phyloP scores from a whole-genome alignment of 768 basidiomycete species.

The Cubamyces lactineus region DNA sequence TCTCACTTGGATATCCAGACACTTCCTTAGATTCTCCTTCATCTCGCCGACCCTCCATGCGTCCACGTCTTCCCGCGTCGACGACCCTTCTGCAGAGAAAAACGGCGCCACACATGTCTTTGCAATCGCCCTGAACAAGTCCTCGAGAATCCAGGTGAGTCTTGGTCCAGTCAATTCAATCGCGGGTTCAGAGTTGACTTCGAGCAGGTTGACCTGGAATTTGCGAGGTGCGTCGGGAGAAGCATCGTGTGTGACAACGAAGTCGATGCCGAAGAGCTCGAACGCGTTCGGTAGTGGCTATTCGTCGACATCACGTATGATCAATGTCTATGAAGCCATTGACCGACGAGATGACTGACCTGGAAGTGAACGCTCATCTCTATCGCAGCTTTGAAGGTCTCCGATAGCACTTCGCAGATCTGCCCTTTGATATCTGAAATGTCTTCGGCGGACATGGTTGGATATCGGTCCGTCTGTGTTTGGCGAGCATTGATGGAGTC shows the following conservation, averaged over 20 bases:
- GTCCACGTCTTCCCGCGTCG: conserved; percentile 36
- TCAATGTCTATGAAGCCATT: background rate
- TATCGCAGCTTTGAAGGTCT: conserved; percentile 85
- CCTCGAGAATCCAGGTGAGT: conserved; percentile 78
- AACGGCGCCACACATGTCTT: conserved; percentile 74
- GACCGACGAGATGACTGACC: conserved; percentile 42
- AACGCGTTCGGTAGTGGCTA: conserved; percentile 91
- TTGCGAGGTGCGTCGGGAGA: conserved; percentile 25
- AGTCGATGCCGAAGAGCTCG: conserved; percentile 94
- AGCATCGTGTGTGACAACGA: conserved; percentile 63
- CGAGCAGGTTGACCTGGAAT: conserved; percentile 75
- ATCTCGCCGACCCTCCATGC: conserved; percentile 58
- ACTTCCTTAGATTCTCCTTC: conserved; percentile 62
- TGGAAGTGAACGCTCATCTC: conserved; percentile 86
- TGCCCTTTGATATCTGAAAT: conserved; percentile 58
- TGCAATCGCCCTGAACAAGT: conserved; percentile 75
- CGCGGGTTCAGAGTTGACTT: conserved; percentile 95
- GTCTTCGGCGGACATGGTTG: conserved; percentile 41
- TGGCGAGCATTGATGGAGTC: conserved; percentile 3
- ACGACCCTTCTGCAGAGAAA: conserved; percentile 34
- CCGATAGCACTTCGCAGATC: conserved; percentile 67
- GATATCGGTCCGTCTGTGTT: background rate
- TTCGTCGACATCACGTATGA: background rate
- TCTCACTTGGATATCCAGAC: conserved; percentile 59
- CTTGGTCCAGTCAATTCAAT: conserved; percentile 91